Conservation (phyloP, 768 basidiomycete species). For the Agaricus blazei region DNA sequence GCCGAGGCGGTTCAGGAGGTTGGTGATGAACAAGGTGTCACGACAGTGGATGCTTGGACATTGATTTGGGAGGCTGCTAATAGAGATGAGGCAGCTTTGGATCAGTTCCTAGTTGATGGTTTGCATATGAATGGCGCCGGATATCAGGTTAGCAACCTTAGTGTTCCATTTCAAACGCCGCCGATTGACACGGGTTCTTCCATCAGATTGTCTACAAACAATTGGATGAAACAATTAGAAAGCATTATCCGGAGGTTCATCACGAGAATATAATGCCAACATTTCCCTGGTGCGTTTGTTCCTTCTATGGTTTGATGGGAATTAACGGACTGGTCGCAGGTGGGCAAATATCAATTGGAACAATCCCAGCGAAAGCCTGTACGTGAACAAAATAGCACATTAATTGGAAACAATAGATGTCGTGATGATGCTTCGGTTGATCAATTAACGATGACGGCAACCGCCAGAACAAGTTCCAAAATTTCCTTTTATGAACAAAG, state of each 20-base stretch:
- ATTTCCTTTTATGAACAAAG: slow-evolving; percentile 12
- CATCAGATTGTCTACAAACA: slow-evolving; percentile 61
- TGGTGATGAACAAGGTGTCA: slow-evolving; percentile 48
- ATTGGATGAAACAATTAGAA: slow-evolving; percentile 51
- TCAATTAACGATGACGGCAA: background rate
- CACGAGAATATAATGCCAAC: slow-evolving; percentile 52
- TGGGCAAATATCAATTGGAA: slow-evolving; percentile 34
- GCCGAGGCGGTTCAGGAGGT: slow-evolving; percentile 66
- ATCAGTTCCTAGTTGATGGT: slow-evolving; percentile 62
- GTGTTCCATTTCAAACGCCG: background rate
- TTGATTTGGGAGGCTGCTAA: slow-evolving; percentile 72
- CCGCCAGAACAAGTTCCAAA: background rate
- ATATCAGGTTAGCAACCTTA: slow-evolving; percentile 50
- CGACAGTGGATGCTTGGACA: slow-evolving; percentile 73
- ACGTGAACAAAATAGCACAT: slow-evolving; percentile 11
- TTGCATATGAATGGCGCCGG: slow-evolving; percentile 75
- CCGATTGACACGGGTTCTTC: slow-evolving; percentile 5
- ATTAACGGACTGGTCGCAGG: slow-evolving; percentile 15
- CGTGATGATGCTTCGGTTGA: background rate
- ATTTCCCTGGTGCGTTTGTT: slow-evolving; percentile 53
- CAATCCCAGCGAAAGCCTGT: slow-evolving; percentile 18
- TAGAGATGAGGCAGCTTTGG: slow-evolving; percentile 46
- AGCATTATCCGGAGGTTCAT: slow-evolving; percentile 64
- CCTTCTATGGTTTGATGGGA: background rate
- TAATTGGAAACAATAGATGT: background rate